A percentile compares a stretch with the other conserved stretches of the same genome.
phyloP scores from a whole-genome alignment of 805 yeast genomes.

The Saccharomycopsis babjevae region DNA sequence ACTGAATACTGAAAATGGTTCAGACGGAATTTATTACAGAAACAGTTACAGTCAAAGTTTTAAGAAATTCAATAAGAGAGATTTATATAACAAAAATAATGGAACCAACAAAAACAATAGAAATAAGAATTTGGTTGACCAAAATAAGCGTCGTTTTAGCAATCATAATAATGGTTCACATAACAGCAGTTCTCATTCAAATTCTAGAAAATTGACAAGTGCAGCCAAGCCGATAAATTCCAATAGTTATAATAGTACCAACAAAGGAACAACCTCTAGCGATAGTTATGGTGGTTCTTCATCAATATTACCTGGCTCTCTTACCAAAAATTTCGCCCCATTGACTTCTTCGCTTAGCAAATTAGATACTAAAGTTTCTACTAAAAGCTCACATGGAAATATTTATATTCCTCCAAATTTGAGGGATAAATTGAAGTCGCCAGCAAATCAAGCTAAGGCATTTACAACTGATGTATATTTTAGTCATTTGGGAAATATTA shows the following conservation, averaged over 20 bases:
- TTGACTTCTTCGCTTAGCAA: neutral
- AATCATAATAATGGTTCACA: neutral
- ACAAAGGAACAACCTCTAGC: neutral
- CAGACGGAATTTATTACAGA: neutral
- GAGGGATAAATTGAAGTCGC: conserved; percentile 15
- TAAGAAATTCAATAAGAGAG: neutral
- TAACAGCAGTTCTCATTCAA: neutral
- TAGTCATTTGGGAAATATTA: conserved; percentile 2
- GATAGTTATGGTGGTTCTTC: neutral
- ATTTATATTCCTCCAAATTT: conserved; percentile 18
- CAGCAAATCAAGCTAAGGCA: conserved; percentile 16
- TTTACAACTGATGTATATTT: conserved; percentile 13
- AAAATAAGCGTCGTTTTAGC: neutral
- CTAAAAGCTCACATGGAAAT: neutral
- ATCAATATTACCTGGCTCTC: neutral
- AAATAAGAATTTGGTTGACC: neutral
- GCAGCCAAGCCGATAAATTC: neutral
- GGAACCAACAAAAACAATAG: neutral
- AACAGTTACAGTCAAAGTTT: neutral
- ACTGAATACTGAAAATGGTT: neutral
- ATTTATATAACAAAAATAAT: neutral
- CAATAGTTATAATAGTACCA: neutral
- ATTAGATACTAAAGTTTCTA: conserved; percentile 1
- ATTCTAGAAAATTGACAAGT: neutral
- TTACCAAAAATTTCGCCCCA: neutral